Percentiles rank a stretch among this genome's conserved stretches.
phyloP scores from a whole-genome alignment of 768 basidiomycete species.

The Austroboletus festivus region DNA sequence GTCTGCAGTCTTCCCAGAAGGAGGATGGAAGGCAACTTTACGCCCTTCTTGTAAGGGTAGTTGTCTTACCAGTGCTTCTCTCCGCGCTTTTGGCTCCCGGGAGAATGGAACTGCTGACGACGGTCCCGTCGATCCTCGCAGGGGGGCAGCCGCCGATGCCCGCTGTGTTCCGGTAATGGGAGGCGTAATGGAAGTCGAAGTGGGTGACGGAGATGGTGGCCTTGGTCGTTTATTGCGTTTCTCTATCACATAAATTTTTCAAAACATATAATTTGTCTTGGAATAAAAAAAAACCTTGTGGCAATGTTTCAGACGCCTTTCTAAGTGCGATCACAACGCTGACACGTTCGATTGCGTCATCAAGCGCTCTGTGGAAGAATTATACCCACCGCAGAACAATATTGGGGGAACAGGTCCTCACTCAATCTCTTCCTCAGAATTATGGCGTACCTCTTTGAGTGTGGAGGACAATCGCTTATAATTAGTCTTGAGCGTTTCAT shows the following conservation, averaged over 20 bases:
- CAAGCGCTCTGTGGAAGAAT: constrained; percentile 53
- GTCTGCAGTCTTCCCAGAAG: constrained; percentile 48
- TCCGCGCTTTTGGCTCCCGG: constrained; percentile 64
- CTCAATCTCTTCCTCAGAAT: constrained; percentile 64
- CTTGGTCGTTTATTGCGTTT: constrained; percentile 78
- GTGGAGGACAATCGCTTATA: constrained; percentile 61
- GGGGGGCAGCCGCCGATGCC: constrained; percentile 14
- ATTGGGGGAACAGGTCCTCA: constrained; percentile 32
- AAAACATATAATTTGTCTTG: not conserved
- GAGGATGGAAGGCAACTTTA: constrained; percentile 79
- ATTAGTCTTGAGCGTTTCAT: constrained; percentile 58
- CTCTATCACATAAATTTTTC: constrained; percentile 36
- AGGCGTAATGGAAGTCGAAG: constrained; percentile 42
- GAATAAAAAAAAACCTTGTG: constrained; percentile 51
- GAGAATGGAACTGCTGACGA: constrained; percentile 48
- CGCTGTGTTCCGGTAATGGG: constrained; percentile 22
- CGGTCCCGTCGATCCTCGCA: constrained; percentile 58
- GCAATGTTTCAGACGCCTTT: constrained; percentile 59
- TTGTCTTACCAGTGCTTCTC: constrained; percentile 59
- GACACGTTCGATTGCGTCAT: constrained; percentile 67
- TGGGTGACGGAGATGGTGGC: constrained; percentile 62
- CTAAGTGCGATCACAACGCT: constrained; percentile 68
- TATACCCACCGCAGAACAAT: constrained; percentile 6
- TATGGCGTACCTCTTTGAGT: constrained; percentile 57
- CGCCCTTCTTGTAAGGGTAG: constrained; percentile 69